A percentile compares a stretch with the other conserved stretches of the same genome.
phyloP scores from a whole-genome alignment of 2,329 filamentous ascomycete species.

The Colletotrichum shisoi region DNA sequence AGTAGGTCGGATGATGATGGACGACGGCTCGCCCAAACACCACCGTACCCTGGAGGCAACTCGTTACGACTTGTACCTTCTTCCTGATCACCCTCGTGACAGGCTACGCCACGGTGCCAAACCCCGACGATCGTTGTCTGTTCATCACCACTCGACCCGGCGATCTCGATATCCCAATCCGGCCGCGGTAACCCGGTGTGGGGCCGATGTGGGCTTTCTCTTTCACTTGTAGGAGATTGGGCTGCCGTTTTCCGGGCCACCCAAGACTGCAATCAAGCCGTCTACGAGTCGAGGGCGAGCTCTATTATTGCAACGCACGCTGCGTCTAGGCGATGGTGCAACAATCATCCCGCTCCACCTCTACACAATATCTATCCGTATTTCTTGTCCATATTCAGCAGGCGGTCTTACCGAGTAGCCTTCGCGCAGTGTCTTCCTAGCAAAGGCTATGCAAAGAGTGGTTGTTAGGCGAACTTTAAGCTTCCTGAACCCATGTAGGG shows the following conservation, averaged over 20 bases:
- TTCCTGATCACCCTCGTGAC: not conserved
- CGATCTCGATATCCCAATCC: conserved; percentile 25
- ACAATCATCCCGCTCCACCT: conserved; percentile 33
- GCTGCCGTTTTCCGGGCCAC: conserved; percentile 8
- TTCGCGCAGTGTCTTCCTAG: not conserved
- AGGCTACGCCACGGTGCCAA: conserved; percentile 7
- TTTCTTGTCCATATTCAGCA: not conserved
- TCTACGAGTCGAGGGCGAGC: conserved; percentile 16
- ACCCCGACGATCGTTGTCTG: conserved; percentile 9
- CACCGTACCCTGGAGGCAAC: conserved; percentile 13
- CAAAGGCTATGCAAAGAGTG: conserved; percentile 24
- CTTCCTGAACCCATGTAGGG: conserved; percentile 3
- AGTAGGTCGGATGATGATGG: conserved; percentile 24
- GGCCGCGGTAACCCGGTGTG: conserved; percentile 16
- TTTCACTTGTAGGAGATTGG: conserved; percentile 15
- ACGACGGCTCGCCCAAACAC: conserved; percentile 15
- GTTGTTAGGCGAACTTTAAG: conserved; percentile 18
- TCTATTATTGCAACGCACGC: conserved; percentile 7
- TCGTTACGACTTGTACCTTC: conserved; percentile 30
- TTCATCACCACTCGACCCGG: not conserved
- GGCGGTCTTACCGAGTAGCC: not conserved
- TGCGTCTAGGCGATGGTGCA: conserved; percentile 26
- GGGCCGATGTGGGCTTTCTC: conserved; percentile 18
- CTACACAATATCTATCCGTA: not conserved
- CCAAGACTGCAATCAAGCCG: conserved; percentile 5